phyloP scores from a whole-genome alignment of 108 stramenopile genomes.

The Chaetoceros muelleri region DNA sequence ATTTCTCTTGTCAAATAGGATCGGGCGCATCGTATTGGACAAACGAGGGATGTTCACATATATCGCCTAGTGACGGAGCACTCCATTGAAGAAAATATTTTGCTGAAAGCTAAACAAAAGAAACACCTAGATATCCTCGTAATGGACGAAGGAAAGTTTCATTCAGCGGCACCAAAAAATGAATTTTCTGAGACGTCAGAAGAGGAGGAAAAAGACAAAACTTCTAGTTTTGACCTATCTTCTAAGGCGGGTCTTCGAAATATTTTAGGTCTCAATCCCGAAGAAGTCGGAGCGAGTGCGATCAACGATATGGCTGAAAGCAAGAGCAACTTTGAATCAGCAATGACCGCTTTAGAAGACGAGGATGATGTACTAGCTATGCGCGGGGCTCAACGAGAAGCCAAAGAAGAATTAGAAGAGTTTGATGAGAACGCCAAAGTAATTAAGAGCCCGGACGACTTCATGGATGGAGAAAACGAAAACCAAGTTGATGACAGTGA shows the following conservation, averaged over 20 bases:
- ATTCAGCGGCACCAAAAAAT: conserved; percentile 18
- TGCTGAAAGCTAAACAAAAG: conserved; percentile 92
- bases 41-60: conserved; percentile 94
- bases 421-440: conserved; percentile 74
- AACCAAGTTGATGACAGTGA: conserved; percentile 11
- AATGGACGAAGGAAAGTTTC: conserved; percentile 93
- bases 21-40: conserved; percentile 92
- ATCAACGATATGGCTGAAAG: conserved; percentile 5
- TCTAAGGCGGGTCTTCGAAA: conserved; percentile 55
- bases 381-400: conserved; percentile 64
- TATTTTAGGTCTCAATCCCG: conserved; percentile 45
- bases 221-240: conserved; percentile 38
- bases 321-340: conserved; percentile 61
- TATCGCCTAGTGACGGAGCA: conserved; percentile 91
- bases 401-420: conserved; percentile 67
- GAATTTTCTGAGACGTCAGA: conserved; percentile 4
- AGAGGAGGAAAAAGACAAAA: conserved; percentile 13
- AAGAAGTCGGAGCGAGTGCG: conserved; percentile 15
- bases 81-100: conserved; percentile 97
- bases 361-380: conserved; percentile 82
- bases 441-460: conserved; percentile 39
- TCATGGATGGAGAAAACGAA: conserved; percentile 13
- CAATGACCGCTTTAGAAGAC: conserved; percentile 87
- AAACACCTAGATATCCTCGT: conserved; percentile 89
- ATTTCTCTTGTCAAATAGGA: too few species aligned